Conservation (phyloP, 495 filamentous ascomycete genomes). For the Talaromyces wortmannii region DNA sequence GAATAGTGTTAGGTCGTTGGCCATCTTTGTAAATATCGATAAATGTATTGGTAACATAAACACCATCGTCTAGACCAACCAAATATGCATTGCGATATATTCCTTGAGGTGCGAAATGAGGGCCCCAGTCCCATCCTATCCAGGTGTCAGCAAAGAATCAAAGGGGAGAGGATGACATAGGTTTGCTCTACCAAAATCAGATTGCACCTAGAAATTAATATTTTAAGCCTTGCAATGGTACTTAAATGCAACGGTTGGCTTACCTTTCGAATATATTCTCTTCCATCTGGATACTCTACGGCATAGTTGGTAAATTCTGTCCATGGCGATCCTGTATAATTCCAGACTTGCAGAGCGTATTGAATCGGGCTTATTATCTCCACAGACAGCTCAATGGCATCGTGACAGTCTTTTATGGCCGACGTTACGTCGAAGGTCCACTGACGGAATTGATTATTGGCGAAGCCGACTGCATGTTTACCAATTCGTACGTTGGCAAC, state of each 20-base stretch:
- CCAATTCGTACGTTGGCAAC: slow-evolving; percentile 46
- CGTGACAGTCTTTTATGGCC: slow-evolving; percentile 25
- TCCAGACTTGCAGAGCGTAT: slow-evolving; percentile 31
- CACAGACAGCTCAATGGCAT: slow-evolving; percentile 22
- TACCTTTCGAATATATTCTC: neutral
- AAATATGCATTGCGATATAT: slow-evolving; percentile 45
- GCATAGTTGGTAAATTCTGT: neutral
- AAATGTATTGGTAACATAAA: slow-evolving; percentile 41
- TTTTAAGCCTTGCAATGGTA: too few species aligned
- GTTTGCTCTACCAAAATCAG: neutral
- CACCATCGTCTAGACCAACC: slow-evolving; percentile 26
- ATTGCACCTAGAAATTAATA: slow-evolving; percentile 29
- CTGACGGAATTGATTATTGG: slow-evolving; percentile 54
- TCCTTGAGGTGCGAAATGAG: slow-evolving; percentile 44
- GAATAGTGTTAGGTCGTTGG: slow-evolving; percentile 39
- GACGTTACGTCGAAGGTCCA: slow-evolving; percentile 47
- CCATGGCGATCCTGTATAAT: neutral
- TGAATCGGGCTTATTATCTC: slow-evolving; percentile 36
- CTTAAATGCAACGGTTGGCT: neutral
- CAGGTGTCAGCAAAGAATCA: slow-evolving; percentile 46
- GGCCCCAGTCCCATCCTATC: slow-evolving; percentile 54
- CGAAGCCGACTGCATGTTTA: slow-evolving; percentile 41
- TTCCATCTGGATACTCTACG: neutral
- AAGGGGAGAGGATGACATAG: slow-evolving; percentile 5
- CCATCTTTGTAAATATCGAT: slow-evolving; percentile 44